Evolutionary conservation across 1,139 yeast species (phyloP).

Genomic region (Nakaseomyces uthaithaninus): DNA sequence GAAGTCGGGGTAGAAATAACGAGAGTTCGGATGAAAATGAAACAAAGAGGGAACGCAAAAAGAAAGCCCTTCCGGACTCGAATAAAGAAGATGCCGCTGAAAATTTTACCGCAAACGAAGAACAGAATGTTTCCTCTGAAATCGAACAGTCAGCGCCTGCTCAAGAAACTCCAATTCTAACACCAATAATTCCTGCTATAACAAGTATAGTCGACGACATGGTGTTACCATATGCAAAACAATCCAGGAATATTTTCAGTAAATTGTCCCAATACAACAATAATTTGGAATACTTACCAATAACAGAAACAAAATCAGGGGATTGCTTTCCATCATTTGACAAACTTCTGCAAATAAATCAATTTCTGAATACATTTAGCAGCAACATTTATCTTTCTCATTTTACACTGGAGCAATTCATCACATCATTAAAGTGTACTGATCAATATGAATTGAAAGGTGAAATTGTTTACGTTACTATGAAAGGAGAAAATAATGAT

Average conservation of each 20-base stretch:
- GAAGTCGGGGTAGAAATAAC: conserved; percentile 10
- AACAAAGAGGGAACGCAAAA: conserved; percentile 13
- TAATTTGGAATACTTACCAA: conserved; percentile 18
- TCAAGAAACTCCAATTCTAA: conserved; percentile 7
- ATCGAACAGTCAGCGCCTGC: conserved; percentile 8
- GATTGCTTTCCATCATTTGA: conserved; percentile 18
- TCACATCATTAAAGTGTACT: conserved; percentile 27
- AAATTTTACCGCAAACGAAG: conserved; percentile 7
- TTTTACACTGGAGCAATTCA: conserved; percentile 28
- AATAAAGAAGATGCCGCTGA: conserved; percentile 12
- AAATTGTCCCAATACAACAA: conserved; percentile 18
- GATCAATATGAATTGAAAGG: conserved; percentile 24
- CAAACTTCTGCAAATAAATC: conserved; percentile 26
- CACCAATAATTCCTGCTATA: conserved; percentile 16
- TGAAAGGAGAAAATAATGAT: conserved; percentile 4
- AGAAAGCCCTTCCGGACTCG: conserved; percentile 9
- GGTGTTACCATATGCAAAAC: conserved; percentile 27
- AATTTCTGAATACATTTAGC: conserved; percentile 28
- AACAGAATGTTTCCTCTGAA: conserved; percentile 3
- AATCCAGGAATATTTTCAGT: conserved; percentile 18
- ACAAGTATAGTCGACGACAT: conserved; percentile 34
- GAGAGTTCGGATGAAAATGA: conserved; percentile 9
- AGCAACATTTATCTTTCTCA: conserved; percentile 22
- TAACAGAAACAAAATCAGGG: conserved; percentile 7
- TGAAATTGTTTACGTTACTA: conserved; percentile 26